Evolutionary conservation across 2,329 filamentous ascomycete species (phyloP), one percentile per base, ranked within the genome.

Genomic region (Penicillium sp.): DNA sequence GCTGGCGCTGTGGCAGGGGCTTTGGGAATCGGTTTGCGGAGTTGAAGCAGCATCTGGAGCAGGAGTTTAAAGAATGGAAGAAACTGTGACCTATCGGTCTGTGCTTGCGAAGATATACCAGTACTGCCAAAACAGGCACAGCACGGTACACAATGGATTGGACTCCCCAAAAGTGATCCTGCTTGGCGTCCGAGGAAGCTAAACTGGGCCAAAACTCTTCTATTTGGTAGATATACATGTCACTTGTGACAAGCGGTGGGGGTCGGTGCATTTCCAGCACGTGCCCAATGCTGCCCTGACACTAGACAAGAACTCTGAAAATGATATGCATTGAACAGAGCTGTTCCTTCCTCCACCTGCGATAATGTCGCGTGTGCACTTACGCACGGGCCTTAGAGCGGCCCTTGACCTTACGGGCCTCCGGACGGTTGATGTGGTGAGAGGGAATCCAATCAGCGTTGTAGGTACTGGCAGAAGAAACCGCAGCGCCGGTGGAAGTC

Each of bases 401-500:
- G 53, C 77, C 76, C 64, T 80, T 78, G 49, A 83, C 76, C 59
- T 81, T 77, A 61, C 76, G 76, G 41, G 81, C 85, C 60, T 85
- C 78, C 33, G 91, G 90, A 61, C 87, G 84, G 76, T 91, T 87
- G 70, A 96, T 82, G 73, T 97, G 90, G 69, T 86, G 82, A 55
- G 83, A 82, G 28, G 90, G 89, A 62, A 96, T 95, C 90, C 91
- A 96, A 76, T 84, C 88, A 76, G 91, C 85, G 64, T 95, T 90
- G 71, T 90, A 95, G 53, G 78, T 78, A 74, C 87, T 87, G 53
- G 83, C 77, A 56, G 80, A 82, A 49, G 84, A 79, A 51, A 83
- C 81, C 55, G 82, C 82, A 43, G 84, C 78, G 49, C 82, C 81
- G 70, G 88, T 86, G 55, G 82, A 79, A 37, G 42, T 54, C 55